phyloP scores from a whole-genome alignment of 176 grass and related monocot species.

The Alloteropsis semialata region DNA sequence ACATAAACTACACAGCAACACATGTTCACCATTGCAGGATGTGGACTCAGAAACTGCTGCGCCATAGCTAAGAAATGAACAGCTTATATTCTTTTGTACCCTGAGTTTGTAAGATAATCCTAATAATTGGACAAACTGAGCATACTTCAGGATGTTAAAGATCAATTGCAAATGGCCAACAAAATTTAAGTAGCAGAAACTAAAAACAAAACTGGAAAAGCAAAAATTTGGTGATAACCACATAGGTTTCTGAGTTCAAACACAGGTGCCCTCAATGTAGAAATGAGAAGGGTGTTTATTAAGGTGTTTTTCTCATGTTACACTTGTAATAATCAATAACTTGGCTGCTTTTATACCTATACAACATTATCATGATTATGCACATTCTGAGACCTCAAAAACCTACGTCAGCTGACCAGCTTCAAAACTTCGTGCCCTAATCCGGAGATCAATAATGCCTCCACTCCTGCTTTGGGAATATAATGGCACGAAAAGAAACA shows the following conservation, averaged over 20 bases:
- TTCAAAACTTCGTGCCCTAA: slow-evolving; percentile 36
- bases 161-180: not conserved
- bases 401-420: slow-evolving; percentile 40
- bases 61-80: not conserved
- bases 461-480: slow-evolving; percentile 34
- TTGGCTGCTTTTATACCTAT: slow-evolving; percentile 29
- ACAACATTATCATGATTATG: slow-evolving; percentile 30
- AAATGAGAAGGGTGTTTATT: slow-evolving; percentile 13
- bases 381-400: slow-evolving; percentile 32
- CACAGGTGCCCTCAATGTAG: not conserved
- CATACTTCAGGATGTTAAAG: not conserved
- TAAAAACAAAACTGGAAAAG: not conserved
- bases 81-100: too few species aligned
- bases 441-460: slow-evolving; percentile 21
- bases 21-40: not conserved
- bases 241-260: not conserved
- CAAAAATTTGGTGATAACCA: not conserved
- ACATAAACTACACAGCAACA: not conserved
- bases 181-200: not conserved
- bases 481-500: slow-evolving; percentile 20
- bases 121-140: not conserved
- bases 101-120: not conserved
- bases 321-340: slow-evolving; percentile 34
- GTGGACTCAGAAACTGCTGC: not conserved
- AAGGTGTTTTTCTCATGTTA: slow-evolving; percentile 31